These are phyloP conservation scores for rapeseed (Brassica napus) DNA, from an alignment of 345 rosid species.

Conservation along the genomic window Da-Ae NC_063447.1:15477501-15478000, in stretches of 20 bases:
- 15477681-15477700: constrained; percentile 88
- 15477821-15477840: constrained; percentile 90
- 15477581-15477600: constrained; percentile 90
- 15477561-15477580: constrained; percentile 64
- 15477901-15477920: constrained; percentile 86
- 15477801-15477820: constrained; percentile 18
- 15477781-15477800: constrained; percentile 10
- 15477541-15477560: constrained; percentile 26
- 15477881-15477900: constrained; percentile 97
- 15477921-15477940: constrained; percentile 78
- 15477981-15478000: constrained; percentile 5
- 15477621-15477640: constrained; percentile 76
- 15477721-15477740: constrained; percentile 77
- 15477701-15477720: constrained; percentile 95
- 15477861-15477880: constrained; percentile 82
- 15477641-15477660: constrained; percentile 96
- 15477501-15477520: neutral
- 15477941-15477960: neutral
- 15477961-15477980: constrained; percentile 4
- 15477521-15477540: constrained; percentile 2
- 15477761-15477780: constrained; percentile 2
- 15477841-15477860: constrained; percentile 91
- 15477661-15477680: constrained; percentile 87
- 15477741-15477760: constrained; percentile 42
- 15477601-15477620: constrained; percentile 90